Base-by-base conservation (phyloP, 805 yeast species). In the Naumovozyma dairenensis region DNA sequence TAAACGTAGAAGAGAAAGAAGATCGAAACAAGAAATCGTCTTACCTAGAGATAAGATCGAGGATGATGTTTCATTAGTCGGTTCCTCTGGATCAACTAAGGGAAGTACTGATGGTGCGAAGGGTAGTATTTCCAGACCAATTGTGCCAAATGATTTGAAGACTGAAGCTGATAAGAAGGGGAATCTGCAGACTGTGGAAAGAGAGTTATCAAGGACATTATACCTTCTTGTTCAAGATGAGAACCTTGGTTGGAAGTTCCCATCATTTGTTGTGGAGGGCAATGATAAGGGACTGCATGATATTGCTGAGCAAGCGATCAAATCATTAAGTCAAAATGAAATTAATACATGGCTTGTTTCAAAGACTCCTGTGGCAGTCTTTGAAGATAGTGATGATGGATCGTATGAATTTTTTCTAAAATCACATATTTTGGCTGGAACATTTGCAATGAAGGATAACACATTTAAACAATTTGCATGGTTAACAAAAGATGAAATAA, bases 301-400 rank as follows among this genome's bases (percentile, higher is more conserved):
- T 36, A 69, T 76, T 24, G 95, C 95, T 2, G 84, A 82, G 56
- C 60, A 69, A 31, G 93, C 94, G 0, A 61, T 92, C 36, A 69
- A 74, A 53, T 47, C 58, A 16, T 48, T 81, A 15, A 95, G 95
- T 14, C 94, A 95, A 21, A 72, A 67, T 8, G 57, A 68, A 35
- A 72, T 92, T 54, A 81, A 85, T 60, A 80, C 85, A 28, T 89
- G 93, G 83, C 74, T 81, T 15, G 94, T 92, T n/a, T 85, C 97
- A 16, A 74, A 73, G 36, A 80, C 80, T 4, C 97, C 98, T 26
- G 79, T 87, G 27, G 86, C 78, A 28, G 74, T 80, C 1, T 51
- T 79, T 41, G 66, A 72, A 44, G 68, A 63, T 40, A 33, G 40
- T 9, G 38, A 46, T 6, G 45, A 38, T 10, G 45, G 53, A 2